Conservation (phyloP, 1,139 yeast genomes). For the Pichia sp. region DNA sequence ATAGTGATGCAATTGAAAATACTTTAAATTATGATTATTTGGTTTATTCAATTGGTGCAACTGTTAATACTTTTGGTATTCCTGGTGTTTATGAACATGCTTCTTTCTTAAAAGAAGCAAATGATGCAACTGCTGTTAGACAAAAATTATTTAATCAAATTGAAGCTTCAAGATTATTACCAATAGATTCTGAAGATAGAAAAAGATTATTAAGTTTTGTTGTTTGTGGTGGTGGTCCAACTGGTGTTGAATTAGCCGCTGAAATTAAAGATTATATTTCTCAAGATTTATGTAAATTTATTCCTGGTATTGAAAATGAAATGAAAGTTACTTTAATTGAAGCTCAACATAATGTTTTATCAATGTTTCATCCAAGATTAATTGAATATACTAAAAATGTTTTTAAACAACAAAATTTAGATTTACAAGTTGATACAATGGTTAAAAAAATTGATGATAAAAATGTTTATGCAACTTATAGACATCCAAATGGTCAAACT, state of each 20-base stretch:
- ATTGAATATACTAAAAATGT: conserved; percentile 54
- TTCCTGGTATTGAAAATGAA: conserved; percentile 54
- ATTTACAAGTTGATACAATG: conserved; percentile 50
- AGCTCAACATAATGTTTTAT: conserved; percentile 54
- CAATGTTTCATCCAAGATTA: conserved; percentile 50
- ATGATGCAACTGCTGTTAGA: conserved; percentile 52
- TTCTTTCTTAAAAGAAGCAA: conserved; percentile 51
- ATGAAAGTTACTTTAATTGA: conserved; percentile 50
- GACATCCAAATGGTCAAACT: conserved; percentile 39
- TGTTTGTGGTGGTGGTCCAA: conserved; percentile 91
- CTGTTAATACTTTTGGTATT: conserved; percentile 75
- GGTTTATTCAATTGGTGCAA: conserved; percentile 81
- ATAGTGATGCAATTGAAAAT: conserved; percentile 38
- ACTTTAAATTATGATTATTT: conserved; percentile 63
- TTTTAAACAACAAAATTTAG: conserved; percentile 48
- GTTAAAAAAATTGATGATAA: conserved; percentile 49
- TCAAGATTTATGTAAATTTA: conserved; percentile 54
- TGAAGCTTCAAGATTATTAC: conserved; percentile 69
- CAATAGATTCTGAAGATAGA: conserved; percentile 61
- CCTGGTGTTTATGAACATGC: conserved; percentile 71
- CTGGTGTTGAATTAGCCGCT: conserved; percentile 88
- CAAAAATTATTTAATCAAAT: conserved; percentile 56
- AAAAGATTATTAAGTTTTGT: conserved; percentile 67
- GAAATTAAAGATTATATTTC: conserved; percentile 61
- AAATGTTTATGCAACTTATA: conserved; percentile 41